Conservation (phyloP, 768 basidiomycete genomes). For the Collybiopsis luxurians region DNA sequence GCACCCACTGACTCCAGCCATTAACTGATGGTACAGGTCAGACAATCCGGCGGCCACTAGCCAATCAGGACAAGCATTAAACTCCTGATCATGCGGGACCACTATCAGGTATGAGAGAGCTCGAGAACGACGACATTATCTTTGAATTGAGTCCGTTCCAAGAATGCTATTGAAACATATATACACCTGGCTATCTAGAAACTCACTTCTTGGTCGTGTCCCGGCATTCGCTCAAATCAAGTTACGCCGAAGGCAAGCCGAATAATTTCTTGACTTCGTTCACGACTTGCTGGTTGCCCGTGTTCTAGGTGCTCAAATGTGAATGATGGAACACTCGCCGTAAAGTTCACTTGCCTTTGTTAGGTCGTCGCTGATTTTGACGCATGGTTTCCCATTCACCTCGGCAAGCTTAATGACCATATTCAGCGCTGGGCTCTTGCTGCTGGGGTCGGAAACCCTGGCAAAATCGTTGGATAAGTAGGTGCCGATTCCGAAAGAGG, state of each 20-base stretch:
- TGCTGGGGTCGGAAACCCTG: conserved; percentile 36
- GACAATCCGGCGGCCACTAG: too few relatives aligned
- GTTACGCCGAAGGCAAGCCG: conserved; percentile 21
- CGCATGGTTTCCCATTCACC: conserved; percentile 71
- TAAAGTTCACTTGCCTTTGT: conserved; percentile 53
- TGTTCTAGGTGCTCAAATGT: conserved; percentile 44
- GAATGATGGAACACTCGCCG: background rate
- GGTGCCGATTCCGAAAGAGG: conserved; percentile 92
- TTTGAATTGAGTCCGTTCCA: too few relatives aligned
- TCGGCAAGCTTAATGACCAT: conserved; percentile 92
- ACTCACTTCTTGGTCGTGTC: too few relatives aligned
- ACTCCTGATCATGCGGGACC: too few relatives aligned
- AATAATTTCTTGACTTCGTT: conserved; percentile 56
- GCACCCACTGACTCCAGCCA: too few relatives aligned
- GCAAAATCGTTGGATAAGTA: conserved; percentile 88
- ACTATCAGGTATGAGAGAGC: too few relatives aligned
- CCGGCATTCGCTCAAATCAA: background rate
- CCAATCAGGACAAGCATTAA: too few relatives aligned
- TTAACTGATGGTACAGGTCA: too few relatives aligned
- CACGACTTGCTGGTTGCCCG: conserved; percentile 61
- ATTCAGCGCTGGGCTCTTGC: conserved; percentile 80
- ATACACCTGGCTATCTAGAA: too few relatives aligned
- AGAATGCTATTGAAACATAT: too few relatives aligned
- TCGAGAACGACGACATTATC: too few relatives aligned
- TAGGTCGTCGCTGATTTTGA: conserved; percentile 93